Evolutionary conservation across 495 filamentous ascomycete species (phyloP), one percentile per base, ranked within the genome.

Genomic region (Eremomyces bilateralis): DNA sequence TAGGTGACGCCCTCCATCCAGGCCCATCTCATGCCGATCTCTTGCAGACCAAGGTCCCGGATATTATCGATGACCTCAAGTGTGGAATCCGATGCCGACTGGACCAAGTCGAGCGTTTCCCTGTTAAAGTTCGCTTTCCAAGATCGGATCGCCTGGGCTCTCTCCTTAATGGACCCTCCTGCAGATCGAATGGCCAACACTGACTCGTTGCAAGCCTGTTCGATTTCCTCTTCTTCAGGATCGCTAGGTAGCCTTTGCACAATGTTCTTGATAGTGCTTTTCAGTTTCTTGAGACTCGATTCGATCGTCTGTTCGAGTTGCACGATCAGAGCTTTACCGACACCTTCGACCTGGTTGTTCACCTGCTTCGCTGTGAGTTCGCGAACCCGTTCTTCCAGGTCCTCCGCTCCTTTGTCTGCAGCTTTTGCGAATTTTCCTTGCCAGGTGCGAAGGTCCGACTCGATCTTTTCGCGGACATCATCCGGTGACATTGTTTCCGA

Each of bases 11-110:
- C 76, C 34, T 94, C 85, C 65, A 80, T 91, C 76, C 80, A 90
- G 1, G 84, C 83, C 84, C 90, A 99, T 39, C 88, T 80, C 69
- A 90, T 84, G 27, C 90, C 90, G 35, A 99, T 80, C 47, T 93
- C 85, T 48, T 93, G 82, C 4, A 99, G 62, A 1, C 83, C 82
- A 4, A 93, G 62, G 42, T 94, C 82, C 15, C 80, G 69, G 37
- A 93, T 82, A 34, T 67, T 64, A 42, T 88, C 79, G 22, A 99
- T 64, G 21, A 90, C 77, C 36, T 69, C 63, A 18, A 95, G 66
- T 4, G 84, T 91, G 15, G 73, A 76, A 38, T 80, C 56, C n/a
- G 82, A 68, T 5, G 82, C 79, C 24, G 71, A 64, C 34, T 64
- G 68, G 29, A 92, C 73, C 12, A 80, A 63, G 10, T 58, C 57